Evolutionary conservation across 495 filamentous ascomycete genomes (phyloP), one percentile per base, ranked within the genome.

Genomic region (Aspergillus saccharolyticus): DNA sequence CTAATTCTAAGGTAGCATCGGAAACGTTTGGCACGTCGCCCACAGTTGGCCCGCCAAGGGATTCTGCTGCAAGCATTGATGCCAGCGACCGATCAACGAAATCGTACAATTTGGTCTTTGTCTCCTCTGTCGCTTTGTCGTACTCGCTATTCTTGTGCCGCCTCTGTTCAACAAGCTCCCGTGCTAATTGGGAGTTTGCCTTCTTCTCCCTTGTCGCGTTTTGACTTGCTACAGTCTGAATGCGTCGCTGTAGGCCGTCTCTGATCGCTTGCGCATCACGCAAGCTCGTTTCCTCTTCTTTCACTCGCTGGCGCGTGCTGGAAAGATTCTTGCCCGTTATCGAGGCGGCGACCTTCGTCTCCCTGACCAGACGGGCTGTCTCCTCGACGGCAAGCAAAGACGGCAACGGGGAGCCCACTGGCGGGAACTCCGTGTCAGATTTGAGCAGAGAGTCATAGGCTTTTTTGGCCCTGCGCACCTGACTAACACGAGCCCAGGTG

Each of bases 41-140:
- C 1, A 92, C 89, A 7, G 90, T 85, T 0, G 91, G 91, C 0
- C 91, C 91, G 5, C 91, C 91, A 10, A 90, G 77, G 63, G 90
- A 88, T 73, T 96, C 91, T 0, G 89, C 89, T 15, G 90, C 90
- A 28, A 96, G 75, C 89, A 93, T 91, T 0, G 80, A 71, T 6
- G 87, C 88, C 2, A 96, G 80, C 44, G 86, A 80, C 16, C 85
- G 74, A 55, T 87, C 81, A 17, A 92, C 83, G 55, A 96, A 96
- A n/a, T 72, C 77, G 61, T 87, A 79, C 18, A 95, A 76, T 2
- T 81, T 80, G 24, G 77, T 74, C 15, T 87, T 77, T 21, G 94
- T 72, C 9, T 69, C 75, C 2, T 70, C 72, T 0, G 83, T 86
- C 48, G 84, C 77, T 28, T 67, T 73, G 24, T 84, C 67, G 57